Evolutionary conservation across 768 basidiomycete genomes (phyloP), one percentile per base, ranked within the genome.

Genomic region (Heimioporus sp.): DNA sequence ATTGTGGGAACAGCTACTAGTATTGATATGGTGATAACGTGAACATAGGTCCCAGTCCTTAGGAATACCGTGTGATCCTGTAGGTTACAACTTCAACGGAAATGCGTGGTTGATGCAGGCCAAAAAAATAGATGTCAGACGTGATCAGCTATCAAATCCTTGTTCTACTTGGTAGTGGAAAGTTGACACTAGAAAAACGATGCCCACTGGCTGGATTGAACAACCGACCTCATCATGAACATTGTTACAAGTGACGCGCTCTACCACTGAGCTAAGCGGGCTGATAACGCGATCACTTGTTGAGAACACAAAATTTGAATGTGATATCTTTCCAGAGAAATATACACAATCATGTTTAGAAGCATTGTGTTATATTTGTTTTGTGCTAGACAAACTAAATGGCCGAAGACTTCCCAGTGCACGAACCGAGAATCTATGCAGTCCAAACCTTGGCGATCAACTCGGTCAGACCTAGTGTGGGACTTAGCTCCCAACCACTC

Each of bases 391-490:
- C 17, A 30, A 35, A 44, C 1, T 35, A 46, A 46, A 38, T 4
- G 24, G 21, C 30, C 36, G 2, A 16, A 35, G 15, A 40, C 41
- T 11, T 38, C 38, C 30, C 36, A 17, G n/a, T 32, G 34, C 46
- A 38, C 16, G 28, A 24, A 41, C 42, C 41, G n/a, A 44, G 21
- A 8, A 28, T 41, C 45, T 76, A 95, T 54, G 92, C 92, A 50
- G 78, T 76, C 94, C 94, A 98, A 39, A 84, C 80, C 67, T 83
- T 86, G 49, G 83, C 76, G 63, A 94, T 83, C 51, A 95, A 74
- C 72, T 97, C 92, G 8, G 90, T 91, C 48, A 95, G 71, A 61
- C 93, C 93, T 94, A 46, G 35, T 7, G 13, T 49, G 48, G 10
- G 36, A 51, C n/a, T 55, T 19, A 47, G 51, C 34, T 43, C 19